Evolutionary conservation across 2,329 filamentous ascomycete genomes (phyloP).

Genomic region (Incumbomyces delicatus): DNA sequence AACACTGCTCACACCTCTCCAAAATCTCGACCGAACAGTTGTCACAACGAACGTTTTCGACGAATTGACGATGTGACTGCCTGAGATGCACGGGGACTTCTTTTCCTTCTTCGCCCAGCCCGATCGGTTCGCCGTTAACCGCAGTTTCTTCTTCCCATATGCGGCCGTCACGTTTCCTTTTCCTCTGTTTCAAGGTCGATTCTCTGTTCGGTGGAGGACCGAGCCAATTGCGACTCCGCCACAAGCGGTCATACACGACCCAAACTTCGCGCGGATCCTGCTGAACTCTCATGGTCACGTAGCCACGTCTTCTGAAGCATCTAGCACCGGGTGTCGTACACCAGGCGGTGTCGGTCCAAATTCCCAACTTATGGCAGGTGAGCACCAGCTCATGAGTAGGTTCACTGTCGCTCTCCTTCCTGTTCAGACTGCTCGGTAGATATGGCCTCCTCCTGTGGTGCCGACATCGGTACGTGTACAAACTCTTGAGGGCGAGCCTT

Average conservation of each 20-base stretch:
- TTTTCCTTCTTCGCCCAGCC: constrained; percentile 42
- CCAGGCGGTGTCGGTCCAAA: constrained; percentile 54
- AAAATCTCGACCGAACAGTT: constrained; percentile 44
- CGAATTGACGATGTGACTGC: constrained; percentile 43
- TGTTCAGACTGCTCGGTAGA: constrained; percentile 44
- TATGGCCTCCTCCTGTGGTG: constrained; percentile 53
- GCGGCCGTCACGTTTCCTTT: constrained; percentile 37
- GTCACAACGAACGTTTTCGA: constrained; percentile 45
- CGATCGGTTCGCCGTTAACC: constrained; percentile 46
- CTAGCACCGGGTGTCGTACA: constrained; percentile 49
- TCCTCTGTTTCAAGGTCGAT: constrained; percentile 1
- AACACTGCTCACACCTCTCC: constrained; percentile 52
- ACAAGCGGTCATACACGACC: constrained; percentile 53
- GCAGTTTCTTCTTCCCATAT: constrained; percentile 48
- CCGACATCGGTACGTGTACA: constrained; percentile 54
- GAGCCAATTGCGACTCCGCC: constrained; percentile 51
- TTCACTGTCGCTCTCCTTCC: constrained; percentile 50
- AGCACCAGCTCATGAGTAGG: constrained; percentile 52
- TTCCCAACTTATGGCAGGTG: constrained; percentile 48
- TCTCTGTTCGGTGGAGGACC: constrained; percentile 31
- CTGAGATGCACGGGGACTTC: constrained; percentile 45
- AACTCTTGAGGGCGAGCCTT: constrained; percentile 46
- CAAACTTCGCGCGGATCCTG: constrained; percentile 49
- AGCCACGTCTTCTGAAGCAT: constrained; percentile 47
- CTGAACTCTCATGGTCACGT: constrained; percentile 46